Conservation (phyloP, 352 stramenopile species). For the Phytophthora brassicae region DNA sequence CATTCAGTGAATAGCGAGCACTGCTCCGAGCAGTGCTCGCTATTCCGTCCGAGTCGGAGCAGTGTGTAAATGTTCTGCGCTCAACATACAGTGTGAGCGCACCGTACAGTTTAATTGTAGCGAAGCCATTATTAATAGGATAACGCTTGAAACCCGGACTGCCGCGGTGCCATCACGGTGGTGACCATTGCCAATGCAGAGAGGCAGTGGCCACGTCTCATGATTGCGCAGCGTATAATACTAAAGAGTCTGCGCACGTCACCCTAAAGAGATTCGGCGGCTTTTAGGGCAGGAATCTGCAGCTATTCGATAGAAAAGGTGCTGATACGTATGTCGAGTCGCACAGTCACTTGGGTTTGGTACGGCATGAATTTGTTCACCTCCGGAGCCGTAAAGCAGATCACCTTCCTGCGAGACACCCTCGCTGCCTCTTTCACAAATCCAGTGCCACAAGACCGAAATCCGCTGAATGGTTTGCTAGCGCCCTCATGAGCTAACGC, state of each 20-base stretch:
- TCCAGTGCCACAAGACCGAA: slow-evolving; percentile 11
- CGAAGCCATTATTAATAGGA: slow-evolving; percentile 17
- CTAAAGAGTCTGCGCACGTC: too few species aligned
- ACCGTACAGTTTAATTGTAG: slow-evolving; percentile 9
- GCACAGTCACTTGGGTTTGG: background rate
- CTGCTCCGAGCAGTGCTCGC: too few species aligned
- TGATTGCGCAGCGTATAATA: too few species aligned
- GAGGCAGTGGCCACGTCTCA: too few species aligned
- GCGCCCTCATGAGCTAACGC: slow-evolving; percentile 11
- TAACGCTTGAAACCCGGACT: slow-evolving; percentile 14
- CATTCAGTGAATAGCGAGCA: too few species aligned
- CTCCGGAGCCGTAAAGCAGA: background rate
- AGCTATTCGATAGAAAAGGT: slow-evolving; percentile 24
- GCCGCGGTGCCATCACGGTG: background rate
- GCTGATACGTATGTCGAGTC: slow-evolving; percentile 4
- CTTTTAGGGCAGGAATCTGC: slow-evolving; percentile 10
- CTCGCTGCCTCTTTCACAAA: slow-evolving; percentile 19
- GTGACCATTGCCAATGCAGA: too few species aligned
- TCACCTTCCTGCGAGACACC: background rate
- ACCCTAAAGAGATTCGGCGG: slow-evolving; percentile 8
- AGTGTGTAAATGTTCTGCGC: too few species aligned
- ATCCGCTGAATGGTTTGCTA: slow-evolving; percentile 7
- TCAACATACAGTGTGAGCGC: slow-evolving; percentile 25
- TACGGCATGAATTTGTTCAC: slow-evolving; percentile 1
- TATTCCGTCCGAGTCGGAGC: too few species aligned